phyloP scores from a whole-genome alignment of 306 rosid genomes.

The Abrus pulchellus region DNA sequence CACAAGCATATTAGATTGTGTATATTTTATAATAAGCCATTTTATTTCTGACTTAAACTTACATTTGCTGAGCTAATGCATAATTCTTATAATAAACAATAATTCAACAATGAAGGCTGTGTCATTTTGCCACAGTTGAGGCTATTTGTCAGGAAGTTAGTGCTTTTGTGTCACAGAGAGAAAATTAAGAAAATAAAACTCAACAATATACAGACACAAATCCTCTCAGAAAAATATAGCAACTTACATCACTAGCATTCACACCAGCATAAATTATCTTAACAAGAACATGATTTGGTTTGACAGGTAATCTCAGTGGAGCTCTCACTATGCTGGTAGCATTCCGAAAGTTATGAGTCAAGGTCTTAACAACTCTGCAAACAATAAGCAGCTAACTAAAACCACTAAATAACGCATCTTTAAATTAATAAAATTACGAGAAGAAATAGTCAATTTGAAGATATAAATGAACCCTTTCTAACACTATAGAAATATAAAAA shows the following conservation, averaged over 20 bases:
- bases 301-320: constrained; percentile 78
- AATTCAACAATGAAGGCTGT: constrained; percentile 18
- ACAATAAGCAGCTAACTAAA: constrained; percentile 42
- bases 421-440: constrained; percentile 38
- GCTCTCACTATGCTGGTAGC: constrained; percentile 76
- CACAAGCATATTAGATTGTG: constrained; percentile 8
- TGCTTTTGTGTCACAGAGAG: constrained; percentile 27
- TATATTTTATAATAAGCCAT: background rate
- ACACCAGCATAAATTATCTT: constrained; percentile 95
- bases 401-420: constrained; percentile 40
- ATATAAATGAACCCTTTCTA: constrained; percentile 32
- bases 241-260: constrained; percentile 98
- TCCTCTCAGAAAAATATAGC: constrained; percentile 41
- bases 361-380: constrained; percentile 90
- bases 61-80: constrained; percentile 22
- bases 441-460: constrained; percentile 34
- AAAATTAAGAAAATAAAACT: constrained; percentile 16
- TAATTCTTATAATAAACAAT: constrained; percentile 15
- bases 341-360: constrained; percentile 85
- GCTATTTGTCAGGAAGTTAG: constrained; percentile 17
- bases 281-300: constrained; percentile 76
- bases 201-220: constrained; percentile 13
- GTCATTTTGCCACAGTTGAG: constrained; percentile 6
- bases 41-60: constrained; percentile 36
- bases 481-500: constrained; percentile 35